Evolutionary conservation across 495 filamentous ascomycete genomes (phyloP), one percentile per base, ranked within the genome.

Genomic region (Hypoxylon cercidicola): DNA sequence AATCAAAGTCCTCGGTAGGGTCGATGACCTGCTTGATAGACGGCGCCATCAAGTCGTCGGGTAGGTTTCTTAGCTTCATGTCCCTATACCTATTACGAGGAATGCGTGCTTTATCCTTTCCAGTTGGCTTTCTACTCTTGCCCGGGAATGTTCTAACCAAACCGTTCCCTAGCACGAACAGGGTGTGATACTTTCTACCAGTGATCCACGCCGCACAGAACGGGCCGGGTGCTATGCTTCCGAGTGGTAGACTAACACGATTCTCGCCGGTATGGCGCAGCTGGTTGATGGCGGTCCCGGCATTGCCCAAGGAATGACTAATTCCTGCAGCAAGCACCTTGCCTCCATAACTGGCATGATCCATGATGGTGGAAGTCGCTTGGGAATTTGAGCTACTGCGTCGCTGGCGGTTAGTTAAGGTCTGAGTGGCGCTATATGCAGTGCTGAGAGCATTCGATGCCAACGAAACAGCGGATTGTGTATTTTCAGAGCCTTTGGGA

Each of bases 261-360:
- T 94, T 95, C 70, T 95, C 92, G 8, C 91, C 91, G 1, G 87
- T 87, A 71, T 95, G 91, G 35, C 92, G 88, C 37, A 97, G 80
- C 37, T 90, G 90, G 62, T 85, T 89, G 56, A 93, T 88, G 10
- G 89, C 91, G 28, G 85, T 90, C 23, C 89, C 89, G 3, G 91
- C 90, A 55, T 89, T 92, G 37, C 90, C 90, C 63, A 95, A 83
- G 18, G 92, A 95, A 75, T 92, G 89, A 66, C 89, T 91, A 32
- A 96, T 86, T 12, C 92, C 89, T 13, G 89, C 89, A 43, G 91
- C 92, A 43, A 97, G 86, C 7, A 88, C 90, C 64, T 92, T 93
- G 7, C 90, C 88, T 49, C 91, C 87, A 80, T 90, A 72, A 74
- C 87, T 66, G 76, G 89, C 87, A 66, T 84, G 85, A 11, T 91